Evolutionary conservation across 1,284 basidiomycete genomes (phyloP).

Genomic region (Boletus putidus): DNA sequence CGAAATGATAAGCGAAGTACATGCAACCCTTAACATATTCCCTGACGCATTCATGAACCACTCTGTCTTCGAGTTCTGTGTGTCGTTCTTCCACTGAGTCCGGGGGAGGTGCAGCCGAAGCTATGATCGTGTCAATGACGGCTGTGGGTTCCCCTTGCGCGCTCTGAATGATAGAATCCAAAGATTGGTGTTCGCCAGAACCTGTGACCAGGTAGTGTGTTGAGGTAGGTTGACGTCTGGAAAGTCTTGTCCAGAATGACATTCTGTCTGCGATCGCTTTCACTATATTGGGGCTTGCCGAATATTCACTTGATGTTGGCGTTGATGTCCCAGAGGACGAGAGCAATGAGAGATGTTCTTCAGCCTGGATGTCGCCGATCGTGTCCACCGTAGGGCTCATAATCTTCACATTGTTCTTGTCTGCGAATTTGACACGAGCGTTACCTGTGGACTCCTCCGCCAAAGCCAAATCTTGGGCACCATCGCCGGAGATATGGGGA

Average conservation of each 20-base stretch:
- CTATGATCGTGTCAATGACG: conserved; percentile 55
- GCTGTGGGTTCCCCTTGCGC: conserved; percentile 49
- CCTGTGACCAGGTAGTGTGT: conserved; percentile 15
- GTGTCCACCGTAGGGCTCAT: conserved; percentile 39
- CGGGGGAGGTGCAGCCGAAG: conserved; percentile 59
- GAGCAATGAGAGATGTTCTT: conserved; percentile 39
- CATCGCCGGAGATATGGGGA: conserved; percentile 44
- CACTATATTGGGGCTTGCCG: conserved; percentile 51
- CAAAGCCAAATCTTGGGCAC: conserved; percentile 29
- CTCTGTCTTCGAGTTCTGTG: conserved; percentile 72
- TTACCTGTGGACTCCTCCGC: conserved; percentile 22
- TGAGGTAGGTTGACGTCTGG: conserved; percentile 42
- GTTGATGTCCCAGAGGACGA: conserved; percentile 57
- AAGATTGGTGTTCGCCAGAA: conserved; percentile 41
- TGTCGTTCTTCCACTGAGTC: conserved; percentile 61
- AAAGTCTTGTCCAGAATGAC: conserved; percentile 68
- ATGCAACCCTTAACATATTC: conserved; percentile 76
- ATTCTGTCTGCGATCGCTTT: conserved; percentile 62
- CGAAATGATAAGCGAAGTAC: conserved; percentile 79
- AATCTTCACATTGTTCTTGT: conserved; percentile 45
- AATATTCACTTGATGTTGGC: conserved; percentile 52
- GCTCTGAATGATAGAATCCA: conserved; percentile 55
- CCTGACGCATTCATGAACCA: conserved; percentile 68
- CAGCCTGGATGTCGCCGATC: conserved; percentile 15
- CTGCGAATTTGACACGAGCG: conserved; percentile 52